Conservation (phyloP, 163 green algal genomes). For the Picocystis sp. region DNA sequence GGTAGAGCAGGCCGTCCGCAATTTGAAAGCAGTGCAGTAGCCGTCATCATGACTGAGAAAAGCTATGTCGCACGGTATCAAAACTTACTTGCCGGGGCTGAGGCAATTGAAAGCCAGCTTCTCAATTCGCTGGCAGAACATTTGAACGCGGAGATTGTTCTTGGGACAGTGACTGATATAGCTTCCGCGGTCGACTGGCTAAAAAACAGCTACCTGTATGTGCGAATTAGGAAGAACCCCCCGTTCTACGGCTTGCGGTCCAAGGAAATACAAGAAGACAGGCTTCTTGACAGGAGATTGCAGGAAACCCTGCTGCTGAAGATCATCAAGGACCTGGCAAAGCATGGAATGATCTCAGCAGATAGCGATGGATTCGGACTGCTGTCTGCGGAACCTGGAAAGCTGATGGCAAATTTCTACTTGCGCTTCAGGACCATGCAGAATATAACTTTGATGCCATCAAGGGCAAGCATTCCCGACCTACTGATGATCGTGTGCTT, state of each 20-base stretch:
- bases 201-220: constrained; percentile 70
- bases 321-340: background rate
- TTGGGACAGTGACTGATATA: constrained; percentile 55
- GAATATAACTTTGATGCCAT: background rate
- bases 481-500: no score
- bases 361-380: background rate
- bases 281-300: background rate
- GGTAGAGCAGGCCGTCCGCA: constrained; percentile 74
- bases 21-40: constrained; percentile 72
- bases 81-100: constrained; percentile 33
- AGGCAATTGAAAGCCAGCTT: constrained; percentile 66
- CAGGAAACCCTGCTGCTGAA: background rate
- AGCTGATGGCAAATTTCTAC: constrained; percentile 1
- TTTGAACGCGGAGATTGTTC: constrained; percentile 70
- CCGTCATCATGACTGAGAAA: constrained; percentile 80
- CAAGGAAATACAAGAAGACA: background rate
- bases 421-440: constrained; percentile 4
- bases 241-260: no score
- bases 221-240: constrained; percentile 29
- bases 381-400: background rate
- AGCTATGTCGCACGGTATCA: constrained; percentile 32
- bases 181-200: constrained; percentile 58
- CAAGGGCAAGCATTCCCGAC: no score
- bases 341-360: background rate
- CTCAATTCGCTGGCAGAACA: constrained; percentile 52